Conservation (phyloP, 306 rosid genomes). For the Cicer yamashitae region DNA sequence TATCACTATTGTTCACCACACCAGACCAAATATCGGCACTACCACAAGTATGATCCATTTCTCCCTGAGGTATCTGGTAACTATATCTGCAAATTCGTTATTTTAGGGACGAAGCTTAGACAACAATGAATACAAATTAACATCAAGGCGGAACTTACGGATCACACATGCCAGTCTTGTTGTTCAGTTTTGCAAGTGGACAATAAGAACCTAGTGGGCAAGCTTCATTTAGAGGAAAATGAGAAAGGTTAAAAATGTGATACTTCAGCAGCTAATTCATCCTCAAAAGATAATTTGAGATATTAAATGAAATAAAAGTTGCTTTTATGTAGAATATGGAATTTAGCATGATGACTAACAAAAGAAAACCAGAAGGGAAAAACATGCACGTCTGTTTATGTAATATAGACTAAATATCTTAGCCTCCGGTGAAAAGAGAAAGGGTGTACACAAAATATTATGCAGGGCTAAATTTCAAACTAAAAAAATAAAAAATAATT, state of each 20-base stretch:
- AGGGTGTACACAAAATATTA: neutral
- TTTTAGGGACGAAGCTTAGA: slow-evolving; percentile 30
- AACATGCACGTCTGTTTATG: slow-evolving; percentile 8
- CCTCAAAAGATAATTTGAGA: slow-evolving; percentile 7
- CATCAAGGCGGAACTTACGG: slow-evolving; percentile 65
- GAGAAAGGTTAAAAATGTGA: slow-evolving; percentile 25
- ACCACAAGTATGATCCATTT: slow-evolving; percentile 70
- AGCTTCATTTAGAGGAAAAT: slow-evolving; percentile 63
- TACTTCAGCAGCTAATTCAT: neutral
- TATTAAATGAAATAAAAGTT: slow-evolving; percentile 14
- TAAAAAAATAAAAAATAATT: neutral
- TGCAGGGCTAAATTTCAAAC: neutral
- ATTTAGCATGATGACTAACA: slow-evolving; percentile 6
- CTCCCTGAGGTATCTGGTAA: slow-evolving; percentile 75
- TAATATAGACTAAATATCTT: slow-evolving; percentile 9
- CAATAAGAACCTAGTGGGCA: slow-evolving; percentile 89
- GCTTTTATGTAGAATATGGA: neutral
- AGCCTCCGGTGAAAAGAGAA: neutral
- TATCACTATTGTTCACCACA: slow-evolving; percentile 60
- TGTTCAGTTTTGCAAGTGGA: slow-evolving; percentile 64
- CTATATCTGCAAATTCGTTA: slow-evolving; percentile 64
- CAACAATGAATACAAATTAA: slow-evolving; percentile 29
- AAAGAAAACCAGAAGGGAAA: neutral
- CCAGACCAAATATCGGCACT: slow-evolving; percentile 82
- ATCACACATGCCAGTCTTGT: slow-evolving; percentile 67